Conservation (phyloP, 73 alveolate species). For the Stentor roeselii region DNA sequence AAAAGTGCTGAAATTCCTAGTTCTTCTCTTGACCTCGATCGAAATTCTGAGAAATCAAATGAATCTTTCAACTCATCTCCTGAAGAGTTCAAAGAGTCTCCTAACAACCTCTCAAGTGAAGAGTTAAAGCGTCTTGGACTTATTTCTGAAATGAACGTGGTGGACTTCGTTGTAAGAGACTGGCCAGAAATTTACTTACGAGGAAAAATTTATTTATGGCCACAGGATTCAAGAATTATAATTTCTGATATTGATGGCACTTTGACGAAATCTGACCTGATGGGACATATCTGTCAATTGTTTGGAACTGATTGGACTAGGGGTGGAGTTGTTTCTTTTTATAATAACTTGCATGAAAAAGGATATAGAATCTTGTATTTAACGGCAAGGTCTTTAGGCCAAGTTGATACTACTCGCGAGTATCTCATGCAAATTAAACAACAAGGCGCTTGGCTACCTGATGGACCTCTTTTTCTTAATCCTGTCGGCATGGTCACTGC, state of each 20-base stretch:
- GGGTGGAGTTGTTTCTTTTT: slow-evolving; percentile 77
- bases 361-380: slow-evolving; percentile 94
- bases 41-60: background rate
- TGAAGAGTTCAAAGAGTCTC: background rate
- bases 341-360: slow-evolving; percentile 56
- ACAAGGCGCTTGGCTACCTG: slow-evolving; percentile 68
- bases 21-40: background rate
- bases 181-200: slow-evolving; percentile 24
- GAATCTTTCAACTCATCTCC: background rate
- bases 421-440: slow-evolving; percentile 49
- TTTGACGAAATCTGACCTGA: slow-evolving; percentile 90
- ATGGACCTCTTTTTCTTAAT: slow-evolving; percentile 94
- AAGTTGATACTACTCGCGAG: slow-evolving; percentile 72
- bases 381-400: slow-evolving; percentile 94
- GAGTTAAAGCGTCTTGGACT: background rate
- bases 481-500: slow-evolving; percentile 91
- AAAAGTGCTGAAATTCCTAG: background rate
- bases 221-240: slow-evolving; percentile 66
- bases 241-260: slow-evolving; percentile 98
- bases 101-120: background rate
- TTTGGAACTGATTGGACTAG: slow-evolving; percentile 97
- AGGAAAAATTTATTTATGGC: slow-evolving; percentile 85
- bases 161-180: background rate
- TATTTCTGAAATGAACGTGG: background rate
- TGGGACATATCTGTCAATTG: slow-evolving; percentile 92